Percentiles rank a stretch among this genome's conserved stretches.
Conservation (phyloP, 192 early-diverging fungal species). For the Podila verticillata region DNA sequence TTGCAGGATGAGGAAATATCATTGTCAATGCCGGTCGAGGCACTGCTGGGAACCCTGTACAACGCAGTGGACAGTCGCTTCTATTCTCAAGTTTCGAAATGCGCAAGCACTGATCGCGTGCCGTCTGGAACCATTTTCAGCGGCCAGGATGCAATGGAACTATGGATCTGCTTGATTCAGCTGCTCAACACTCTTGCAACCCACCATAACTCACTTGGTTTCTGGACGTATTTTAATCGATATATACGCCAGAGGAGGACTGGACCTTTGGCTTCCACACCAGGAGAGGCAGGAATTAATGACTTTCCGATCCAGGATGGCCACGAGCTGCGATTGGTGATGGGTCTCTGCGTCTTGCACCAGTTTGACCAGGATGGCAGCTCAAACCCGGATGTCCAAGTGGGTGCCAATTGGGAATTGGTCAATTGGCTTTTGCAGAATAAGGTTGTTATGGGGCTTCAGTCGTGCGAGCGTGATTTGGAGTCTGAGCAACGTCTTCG, state of each 20-base stretch:
- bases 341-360: slow-evolving; percentile 15
- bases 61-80: background rate
- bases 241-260: slow-evolving; percentile 3
- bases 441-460: background rate
- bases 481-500: slow-evolving; percentile 11
- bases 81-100: background rate
- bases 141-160: slow-evolving; percentile 19
- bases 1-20: background rate
- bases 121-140: background rate
- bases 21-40: background rate
- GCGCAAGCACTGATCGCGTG: background rate
- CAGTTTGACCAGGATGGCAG: slow-evolving; percentile 35
- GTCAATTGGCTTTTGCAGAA: slow-evolving; percentile 11
- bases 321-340: slow-evolving; percentile 10
- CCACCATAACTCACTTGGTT: background rate
- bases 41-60: slow-evolving; percentile 4
- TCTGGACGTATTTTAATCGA: slow-evolving; percentile 28
- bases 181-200: slow-evolving; percentile 6
- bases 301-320: background rate
- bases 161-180: slow-evolving; percentile 36
- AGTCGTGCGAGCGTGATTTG: background rate
- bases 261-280: background rate
- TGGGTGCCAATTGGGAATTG: slow-evolving; percentile 24
- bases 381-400: slow-evolving; percentile 7
- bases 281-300: background rate